These are phyloP conservation scores for Phytophthora aleatoria DNA, from an alignment of 352 stramenopile genomes.

Conservation along the genomic window DNA sequence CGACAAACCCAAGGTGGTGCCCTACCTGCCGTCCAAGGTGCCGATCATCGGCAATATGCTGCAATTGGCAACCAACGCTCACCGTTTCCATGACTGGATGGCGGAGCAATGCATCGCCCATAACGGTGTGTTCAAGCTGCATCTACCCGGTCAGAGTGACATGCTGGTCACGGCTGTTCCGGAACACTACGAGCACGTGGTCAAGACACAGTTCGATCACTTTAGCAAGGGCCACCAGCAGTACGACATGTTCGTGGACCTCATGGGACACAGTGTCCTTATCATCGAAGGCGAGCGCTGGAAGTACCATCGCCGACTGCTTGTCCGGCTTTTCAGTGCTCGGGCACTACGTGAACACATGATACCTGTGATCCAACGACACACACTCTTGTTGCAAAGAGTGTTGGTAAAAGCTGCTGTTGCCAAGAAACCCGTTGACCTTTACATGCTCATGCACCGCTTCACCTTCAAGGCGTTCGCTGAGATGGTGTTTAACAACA, in stretches of 20 bases:
- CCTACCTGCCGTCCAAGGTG: conserved; percentile 39
- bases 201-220: conserved; percentile 57
- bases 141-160: conserved; percentile 40
- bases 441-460: conserved; percentile 45
- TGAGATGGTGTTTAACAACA: conserved; percentile 53
- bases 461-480: conserved; percentile 56
- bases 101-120: conserved; percentile 39
- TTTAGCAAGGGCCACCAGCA: conserved; percentile 58
- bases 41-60: conserved; percentile 45
- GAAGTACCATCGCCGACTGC: conserved; percentile 50
- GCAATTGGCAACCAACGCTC: conserved; percentile 26
- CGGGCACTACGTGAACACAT: conserved; percentile 48
- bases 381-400: conserved; percentile 38
- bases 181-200: conserved; percentile 58
- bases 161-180: conserved; percentile 48
- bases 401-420: conserved; percentile 26
- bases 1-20: conserved; percentile 28
- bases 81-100: conserved; percentile 49
- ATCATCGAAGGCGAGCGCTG: conserved; percentile 51
- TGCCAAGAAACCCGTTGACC: conserved; percentile 33
- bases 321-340: conserved; percentile 48
- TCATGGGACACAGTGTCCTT: conserved; percentile 54
- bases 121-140: conserved; percentile 40
- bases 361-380: conserved; percentile 40
- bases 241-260: conserved; percentile 46